A percentile compares a stretch with the other conserved stretches of the same genome.
Conservation (phyloP, 495 filamentous ascomycete species). For the Penicillium dipodomyicola region DNA sequence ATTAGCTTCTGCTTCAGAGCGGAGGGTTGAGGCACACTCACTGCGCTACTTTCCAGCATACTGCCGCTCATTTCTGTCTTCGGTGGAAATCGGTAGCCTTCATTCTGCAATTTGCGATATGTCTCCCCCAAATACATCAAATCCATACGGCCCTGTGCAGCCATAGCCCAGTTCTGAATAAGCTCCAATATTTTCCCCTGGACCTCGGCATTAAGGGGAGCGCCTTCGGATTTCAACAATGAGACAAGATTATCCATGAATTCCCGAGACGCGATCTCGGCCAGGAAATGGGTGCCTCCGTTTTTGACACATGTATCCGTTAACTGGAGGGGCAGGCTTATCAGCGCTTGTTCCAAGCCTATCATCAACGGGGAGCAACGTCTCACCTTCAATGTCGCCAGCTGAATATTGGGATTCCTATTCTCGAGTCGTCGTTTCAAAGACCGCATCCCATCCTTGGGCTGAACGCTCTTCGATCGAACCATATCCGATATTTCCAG, state of each 20-base stretch:
- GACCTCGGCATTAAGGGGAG: slow-evolving; percentile 78
- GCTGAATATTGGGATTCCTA: slow-evolving; percentile 93
- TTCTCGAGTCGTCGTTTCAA: slow-evolving; percentile 91
- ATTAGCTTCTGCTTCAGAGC: slow-evolving; percentile 2
- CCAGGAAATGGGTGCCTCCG: slow-evolving; percentile 91
- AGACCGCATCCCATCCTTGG: slow-evolving; percentile 95
- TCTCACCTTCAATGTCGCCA: slow-evolving; percentile 82
- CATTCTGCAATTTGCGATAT: slow-evolving; percentile 74
- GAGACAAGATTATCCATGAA: slow-evolving; percentile 98
- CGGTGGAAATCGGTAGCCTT: slow-evolving; percentile 88
- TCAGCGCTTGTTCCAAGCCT: slow-evolving; percentile 12
- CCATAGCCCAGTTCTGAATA: slow-evolving; percentile 90
- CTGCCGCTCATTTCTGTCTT: slow-evolving; percentile 82
- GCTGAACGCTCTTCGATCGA: slow-evolving; percentile 92
- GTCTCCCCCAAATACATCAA: slow-evolving; percentile 83
- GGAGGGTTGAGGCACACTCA: slow-evolving; percentile 44
- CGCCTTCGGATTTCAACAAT: slow-evolving; percentile 75
- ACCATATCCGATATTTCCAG: slow-evolving; percentile 97
- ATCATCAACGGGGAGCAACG: neutral
- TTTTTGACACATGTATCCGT: slow-evolving; percentile 99
- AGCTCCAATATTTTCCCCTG: slow-evolving; percentile 87
- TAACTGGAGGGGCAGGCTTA: slow-evolving; percentile 49
- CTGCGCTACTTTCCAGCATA: slow-evolving; percentile 95
- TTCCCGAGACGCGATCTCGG: slow-evolving; percentile 91
- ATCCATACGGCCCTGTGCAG: slow-evolving; percentile 80